phyloP scores from a whole-genome alignment of 805 yeast genomes.

The Yarrowia divulgata region DNA sequence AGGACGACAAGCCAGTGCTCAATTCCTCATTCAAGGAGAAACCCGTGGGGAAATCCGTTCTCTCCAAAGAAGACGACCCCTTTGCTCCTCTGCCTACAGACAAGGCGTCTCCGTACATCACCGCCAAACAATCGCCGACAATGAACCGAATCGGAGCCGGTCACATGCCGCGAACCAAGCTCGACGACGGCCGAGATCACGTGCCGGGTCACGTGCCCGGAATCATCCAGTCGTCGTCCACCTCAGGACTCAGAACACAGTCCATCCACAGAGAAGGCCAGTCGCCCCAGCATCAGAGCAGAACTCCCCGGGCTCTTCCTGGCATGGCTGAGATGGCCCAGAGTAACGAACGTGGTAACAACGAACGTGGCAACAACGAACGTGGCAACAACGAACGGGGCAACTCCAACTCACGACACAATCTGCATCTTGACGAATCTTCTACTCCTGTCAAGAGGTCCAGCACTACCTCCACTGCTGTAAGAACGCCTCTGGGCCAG shows the following conservation, averaged over 20 bases:
- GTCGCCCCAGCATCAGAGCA: conserved; percentile 24
- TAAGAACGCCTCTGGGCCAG: not conserved
- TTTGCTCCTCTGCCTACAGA: conserved; percentile 30
- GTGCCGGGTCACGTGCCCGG: conserved; percentile 21
- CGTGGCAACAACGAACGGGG: too few species aligned
- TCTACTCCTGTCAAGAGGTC: not conserved
- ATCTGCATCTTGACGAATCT: conserved; percentile 10
- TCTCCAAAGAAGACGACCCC: not conserved
- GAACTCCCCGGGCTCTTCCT: conserved; percentile 30
- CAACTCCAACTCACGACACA: conserved; percentile 2
- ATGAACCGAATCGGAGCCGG: conserved; percentile 35
- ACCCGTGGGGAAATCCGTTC: too few species aligned
- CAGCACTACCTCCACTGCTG: not conserved
- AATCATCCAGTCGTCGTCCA: conserved; percentile 30
- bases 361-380: too few species aligned
- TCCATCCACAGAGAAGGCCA: conserved; percentile 35
- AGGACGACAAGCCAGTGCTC: too few species aligned
- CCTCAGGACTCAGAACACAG: conserved; percentile 18
- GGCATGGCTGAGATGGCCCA: conserved; percentile 30
- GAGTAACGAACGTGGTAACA: too few species aligned
- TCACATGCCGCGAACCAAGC: conserved; percentile 24
- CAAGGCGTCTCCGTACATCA: conserved; percentile 16
- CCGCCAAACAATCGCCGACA: conserved; percentile 1
- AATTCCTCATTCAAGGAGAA: too few species aligned
- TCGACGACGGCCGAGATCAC: not conserved